Conservation (phyloP, 1,284 basidiomycete species). For the Amylostereum chailletii region DNA sequence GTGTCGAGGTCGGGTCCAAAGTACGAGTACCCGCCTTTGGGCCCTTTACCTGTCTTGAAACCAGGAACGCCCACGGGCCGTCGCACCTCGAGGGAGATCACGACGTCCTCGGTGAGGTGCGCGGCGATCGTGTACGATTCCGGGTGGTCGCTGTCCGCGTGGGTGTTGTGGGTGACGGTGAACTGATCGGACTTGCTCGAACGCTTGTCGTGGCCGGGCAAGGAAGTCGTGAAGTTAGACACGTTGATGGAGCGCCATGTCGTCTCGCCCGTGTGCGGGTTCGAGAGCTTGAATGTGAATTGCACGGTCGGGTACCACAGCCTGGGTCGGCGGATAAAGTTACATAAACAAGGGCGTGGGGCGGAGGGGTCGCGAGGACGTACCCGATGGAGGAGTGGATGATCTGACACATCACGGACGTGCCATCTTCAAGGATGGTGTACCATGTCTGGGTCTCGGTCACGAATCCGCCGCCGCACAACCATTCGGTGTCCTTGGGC, state of each 20-base stretch:
- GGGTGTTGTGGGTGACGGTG: conserved; percentile 66
- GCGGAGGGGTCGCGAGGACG: conserved; percentile 23
- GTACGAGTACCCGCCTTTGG: conserved; percentile 84
- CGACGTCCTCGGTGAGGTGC: conserved; percentile 74
- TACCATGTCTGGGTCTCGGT: conserved; percentile 95
- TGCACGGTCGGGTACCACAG: conserved; percentile 94
- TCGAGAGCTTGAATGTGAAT: conserved; percentile 88
- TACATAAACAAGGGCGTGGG: conserved; percentile 1
- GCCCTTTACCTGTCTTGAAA: conserved; percentile 88
- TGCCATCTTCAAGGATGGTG: conserved; percentile 76
- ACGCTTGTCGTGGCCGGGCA: conserved; percentile 74
- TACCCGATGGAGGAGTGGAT: conserved; percentile 95
- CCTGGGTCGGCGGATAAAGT: conserved; percentile 27
- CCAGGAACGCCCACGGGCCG: conserved; percentile 71
- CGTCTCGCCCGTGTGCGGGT: conserved; percentile 70
- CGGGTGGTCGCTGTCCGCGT: conserved; percentile 56
- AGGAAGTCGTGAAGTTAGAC: conserved; percentile 72
- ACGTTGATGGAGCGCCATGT: conserved; percentile 91
- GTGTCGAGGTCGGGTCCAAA: conserved; percentile 74
- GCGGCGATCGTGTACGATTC: conserved; percentile 78
- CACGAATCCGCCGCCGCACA: conserved; percentile 76
- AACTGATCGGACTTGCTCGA: conserved; percentile 89
- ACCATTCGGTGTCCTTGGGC: conserved; percentile 75
- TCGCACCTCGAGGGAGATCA: conserved; percentile 69
- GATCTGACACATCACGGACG: conserved; percentile 80